Conservation (phyloP, 1,284 basidiomycete species). For the Athelia sp. region DNA sequence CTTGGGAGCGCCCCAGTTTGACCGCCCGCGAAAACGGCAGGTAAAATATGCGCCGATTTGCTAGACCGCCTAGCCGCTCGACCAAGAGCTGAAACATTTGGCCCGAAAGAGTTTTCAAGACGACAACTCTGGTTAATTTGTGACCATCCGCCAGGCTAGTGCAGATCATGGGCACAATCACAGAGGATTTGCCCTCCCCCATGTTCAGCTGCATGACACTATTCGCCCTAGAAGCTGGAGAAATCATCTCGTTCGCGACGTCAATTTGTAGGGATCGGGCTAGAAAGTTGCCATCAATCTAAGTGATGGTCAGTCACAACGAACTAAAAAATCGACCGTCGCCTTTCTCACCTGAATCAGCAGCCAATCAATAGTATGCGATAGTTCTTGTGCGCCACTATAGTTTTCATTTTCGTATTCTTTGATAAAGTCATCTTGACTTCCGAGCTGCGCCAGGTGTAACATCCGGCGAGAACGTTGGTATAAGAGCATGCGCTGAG, state of each 20-base stretch:
- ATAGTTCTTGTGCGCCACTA: slow-evolving; percentile 11
- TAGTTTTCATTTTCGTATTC: slow-evolving; percentile 27
- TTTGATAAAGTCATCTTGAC: slow-evolving; percentile 24
- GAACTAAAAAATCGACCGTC: not conserved
- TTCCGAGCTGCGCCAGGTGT: slow-evolving; percentile 8
- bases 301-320: not conserved
- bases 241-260: slow-evolving; percentile 45
- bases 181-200: slow-evolving; percentile 56
- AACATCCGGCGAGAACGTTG: slow-evolving; percentile 31
- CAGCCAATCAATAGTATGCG: slow-evolving; percentile 42
- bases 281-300: slow-evolving; percentile 41
- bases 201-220: slow-evolving; percentile 49
- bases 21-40: slow-evolving; percentile 44
- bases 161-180: slow-evolving; percentile 42
- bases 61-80: slow-evolving; percentile 36
- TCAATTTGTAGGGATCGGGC: slow-evolving; percentile 35
- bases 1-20: slow-evolving; percentile 13
- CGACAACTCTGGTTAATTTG: slow-evolving; percentile 40
- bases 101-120: slow-evolving; percentile 34
- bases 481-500: slow-evolving; percentile 20
- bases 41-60: slow-evolving; percentile 40
- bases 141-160: slow-evolving; percentile 34
- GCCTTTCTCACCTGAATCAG: slow-evolving; percentile 21
- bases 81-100: slow-evolving; percentile 47
- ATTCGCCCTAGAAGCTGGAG: slow-evolving; percentile 29